Conservation (phyloP, 2,329 filamentous ascomycete genomes). For the Fusarium nygamai region DNA sequence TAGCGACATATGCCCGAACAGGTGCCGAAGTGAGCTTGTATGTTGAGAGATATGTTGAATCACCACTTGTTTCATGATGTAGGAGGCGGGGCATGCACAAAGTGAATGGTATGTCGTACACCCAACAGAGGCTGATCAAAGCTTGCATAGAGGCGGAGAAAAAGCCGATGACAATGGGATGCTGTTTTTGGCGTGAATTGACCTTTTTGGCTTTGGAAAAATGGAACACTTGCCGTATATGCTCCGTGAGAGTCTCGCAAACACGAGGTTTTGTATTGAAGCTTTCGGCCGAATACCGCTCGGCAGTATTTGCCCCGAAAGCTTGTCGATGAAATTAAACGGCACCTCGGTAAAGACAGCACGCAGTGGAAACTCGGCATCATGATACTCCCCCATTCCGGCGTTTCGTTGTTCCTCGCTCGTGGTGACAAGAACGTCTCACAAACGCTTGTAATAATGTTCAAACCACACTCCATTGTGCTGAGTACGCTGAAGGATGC, state of each 20-base stretch:
- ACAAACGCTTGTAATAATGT: background rate
- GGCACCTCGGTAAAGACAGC: background rate
- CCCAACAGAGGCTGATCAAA: background rate
- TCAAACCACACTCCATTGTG: background rate
- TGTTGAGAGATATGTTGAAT: background rate
- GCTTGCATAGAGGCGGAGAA: background rate
- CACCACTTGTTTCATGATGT: background rate
- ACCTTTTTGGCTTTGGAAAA: background rate
- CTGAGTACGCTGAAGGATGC: background rate
- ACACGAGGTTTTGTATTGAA: background rate
- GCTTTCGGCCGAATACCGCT: no score
- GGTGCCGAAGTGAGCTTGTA: background rate
- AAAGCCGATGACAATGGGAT: background rate
- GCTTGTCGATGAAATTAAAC: background rate
- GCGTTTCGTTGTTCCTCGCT: no score
- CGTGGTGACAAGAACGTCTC: background rate
- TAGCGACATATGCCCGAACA: background rate
- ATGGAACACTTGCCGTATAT: background rate
- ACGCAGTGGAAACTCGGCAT: background rate
- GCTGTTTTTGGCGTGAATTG: background rate
- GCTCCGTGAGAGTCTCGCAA: background rate
- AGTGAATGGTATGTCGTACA: background rate
- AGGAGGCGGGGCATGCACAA: background rate
- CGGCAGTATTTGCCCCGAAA: background rate
- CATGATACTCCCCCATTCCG: background rate